Base-by-base conservation (phyloP, 1,284 basidiomycete species). In the Ustilago esculenta region DNA sequence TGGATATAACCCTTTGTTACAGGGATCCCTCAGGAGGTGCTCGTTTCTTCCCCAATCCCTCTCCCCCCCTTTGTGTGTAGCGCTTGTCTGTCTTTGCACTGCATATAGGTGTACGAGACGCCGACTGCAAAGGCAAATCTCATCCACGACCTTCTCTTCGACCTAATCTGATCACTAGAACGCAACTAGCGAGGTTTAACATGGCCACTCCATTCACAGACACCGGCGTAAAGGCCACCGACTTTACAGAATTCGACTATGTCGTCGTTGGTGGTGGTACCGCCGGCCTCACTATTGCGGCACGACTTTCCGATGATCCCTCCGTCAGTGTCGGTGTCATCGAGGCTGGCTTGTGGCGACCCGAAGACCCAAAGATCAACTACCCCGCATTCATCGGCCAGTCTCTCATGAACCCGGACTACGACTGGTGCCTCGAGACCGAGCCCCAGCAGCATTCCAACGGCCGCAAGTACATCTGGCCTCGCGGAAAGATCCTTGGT, bases 241-340 rank as follows among this genome's bases (percentile, higher is more conserved):
- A 67, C 24, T 76, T 76, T 27, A 53, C 40, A n/a, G 63, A 65
- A 23, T 76, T 76, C 58, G 73, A 76, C 60, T 68, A 74, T 42
- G 64, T 71, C 52, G 32, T 72, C 33, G 57, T 74, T 12, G 73
- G 73, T 17, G 73, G 73, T 23, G 73, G 73, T 33, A 72, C 73
- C 1, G 73, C 69, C n/a, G 74, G 74, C 34, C 60, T 76, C 25
- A 48, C 72, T 21, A 54, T 73, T 37, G 74, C 74, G 7, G 60
- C 69, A 0, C 52, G 69, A 15, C 65, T 76, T 35, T 66, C 72
- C 5, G 72, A 72, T 43, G 69, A 75, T 34, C 45, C 63, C 23
- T 48, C 52, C 12, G 50, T 76, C 46, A 59, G 54, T 3, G 74
- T 76, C 15, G 74, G 72, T 20, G 74, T 76, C 27, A 65, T 76